Evolutionary conservation across 23 red algal genomes (phyloP), one percentile per base, ranked within the genome.

Genomic region (Gracilariopsis chorda): DNA sequence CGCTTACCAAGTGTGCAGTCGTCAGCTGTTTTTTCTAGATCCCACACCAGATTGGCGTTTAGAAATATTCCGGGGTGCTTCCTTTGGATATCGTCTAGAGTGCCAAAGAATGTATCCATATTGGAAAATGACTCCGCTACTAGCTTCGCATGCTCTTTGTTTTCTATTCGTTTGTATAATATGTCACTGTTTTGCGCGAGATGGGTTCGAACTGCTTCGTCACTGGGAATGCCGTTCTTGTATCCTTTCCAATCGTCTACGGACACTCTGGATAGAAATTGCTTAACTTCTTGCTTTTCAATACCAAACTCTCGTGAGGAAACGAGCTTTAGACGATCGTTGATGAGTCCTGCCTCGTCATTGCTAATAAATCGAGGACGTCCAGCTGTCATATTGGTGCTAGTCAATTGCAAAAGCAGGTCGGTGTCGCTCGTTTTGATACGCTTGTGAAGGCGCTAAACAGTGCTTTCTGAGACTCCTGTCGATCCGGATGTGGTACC

Each of bases 81-180:
- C n/a, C n/a, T 23, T 27, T 61, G 77, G 11, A 82, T 25, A 7
- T 51, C 77, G 51, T 58, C 77, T 27, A 82, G 52, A 11, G 77
- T 37, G 0, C 21, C 14, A 34, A 82, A 82, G 32, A 82, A 59
- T 57, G 77, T 58, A 21, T 20, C 17, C 24, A 82, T 58, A 59
- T 82, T 46, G 25, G 13, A 27, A 37, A 35, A 82, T 4, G 9
- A 32, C 53, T 82, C 77, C 12, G 77, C 77, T 55, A 51, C 48
- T 14, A 82, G 77, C 52, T 82, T 63, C 28, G 77, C 29, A 28
- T 56, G 25, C 4, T 82, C 47, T 59, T 82, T 82, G 51, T 82
- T 82, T 60, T 82, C 77, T 27, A 82, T 37, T 82, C 30, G 17
- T 29, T 58, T 82, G 48, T 82, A 82, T 34, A 51, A 9, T 82